These are phyloP conservation scores for Ceratobasidium sp. DNA, from an alignment of 1,284 basidiomycete genomes.

Conservation along the genomic window DNA sequence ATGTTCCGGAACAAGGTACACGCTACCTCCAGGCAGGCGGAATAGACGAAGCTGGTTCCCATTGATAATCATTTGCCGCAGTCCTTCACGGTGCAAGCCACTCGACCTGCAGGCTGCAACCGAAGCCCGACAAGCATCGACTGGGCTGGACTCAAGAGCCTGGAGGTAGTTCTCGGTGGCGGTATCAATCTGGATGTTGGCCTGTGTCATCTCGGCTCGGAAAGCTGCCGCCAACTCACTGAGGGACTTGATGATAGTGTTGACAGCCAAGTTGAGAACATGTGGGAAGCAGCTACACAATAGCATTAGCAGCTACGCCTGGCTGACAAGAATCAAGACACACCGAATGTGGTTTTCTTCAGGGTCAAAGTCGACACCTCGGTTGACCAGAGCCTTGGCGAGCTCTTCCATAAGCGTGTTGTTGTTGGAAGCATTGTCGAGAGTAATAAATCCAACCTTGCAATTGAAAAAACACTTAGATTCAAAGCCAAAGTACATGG, in stretches of 20 bases:
- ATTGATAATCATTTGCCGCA: neutral
- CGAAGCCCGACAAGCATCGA: neutral
- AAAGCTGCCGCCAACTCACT: neutral
- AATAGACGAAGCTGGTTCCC: neutral
- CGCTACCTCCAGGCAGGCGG: neutral
- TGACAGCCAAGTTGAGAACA: constrained; percentile 20
- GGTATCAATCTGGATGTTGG: neutral
- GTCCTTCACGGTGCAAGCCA: neutral
- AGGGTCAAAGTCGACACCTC: constrained; percentile 29
- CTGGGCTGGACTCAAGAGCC: constrained; percentile 4
- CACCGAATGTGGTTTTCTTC: constrained; percentile 35
- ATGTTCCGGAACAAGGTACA: neutral
- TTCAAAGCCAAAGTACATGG: neutral
- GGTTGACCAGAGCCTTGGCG: neutral
- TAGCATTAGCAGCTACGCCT: neutral
- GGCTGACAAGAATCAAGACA: neutral
- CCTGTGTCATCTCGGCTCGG: neutral
- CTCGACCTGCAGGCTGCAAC: neutral
- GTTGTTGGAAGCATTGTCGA: constrained; percentile 42
- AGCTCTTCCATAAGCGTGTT: constrained; percentile 42
- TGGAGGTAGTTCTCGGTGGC: neutral
- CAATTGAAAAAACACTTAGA: too few relatives aligned
- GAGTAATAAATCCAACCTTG: constrained; percentile 38
- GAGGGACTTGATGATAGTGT: constrained; percentile 27
- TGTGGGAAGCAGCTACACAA: constrained; percentile 39